These are phyloP conservation scores for Chaetomium globosum DNA, from an alignment of 2,329 filamentous ascomycete genomes.

Conservation along the genomic window DNA sequence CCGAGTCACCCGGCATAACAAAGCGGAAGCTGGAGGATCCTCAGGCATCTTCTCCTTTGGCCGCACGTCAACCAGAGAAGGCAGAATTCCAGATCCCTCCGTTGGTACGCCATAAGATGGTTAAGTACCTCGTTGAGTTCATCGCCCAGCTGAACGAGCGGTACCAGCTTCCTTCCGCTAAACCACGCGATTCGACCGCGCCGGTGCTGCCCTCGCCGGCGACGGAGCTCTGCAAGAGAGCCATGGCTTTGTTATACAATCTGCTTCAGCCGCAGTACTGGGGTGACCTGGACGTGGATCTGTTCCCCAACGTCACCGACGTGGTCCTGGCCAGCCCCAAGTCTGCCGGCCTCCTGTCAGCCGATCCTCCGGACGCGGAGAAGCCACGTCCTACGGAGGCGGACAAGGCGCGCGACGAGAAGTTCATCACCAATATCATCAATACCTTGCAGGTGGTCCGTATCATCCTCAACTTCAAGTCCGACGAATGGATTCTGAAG, in stretches of 20 bases:
- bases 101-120: constrained; percentile 72
- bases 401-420: constrained; percentile 62
- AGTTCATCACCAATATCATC: constrained; percentile 83
- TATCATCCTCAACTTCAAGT: constrained; percentile 82
- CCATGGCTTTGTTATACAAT: constrained; percentile 78
- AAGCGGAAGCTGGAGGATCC: constrained; percentile 75
- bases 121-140: constrained; percentile 95
- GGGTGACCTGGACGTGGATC: constrained; percentile 87
- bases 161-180: constrained; percentile 73
- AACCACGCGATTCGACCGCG: constrained; percentile 57
- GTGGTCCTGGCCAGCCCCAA: constrained; percentile 82
- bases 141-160: constrained; percentile 88
- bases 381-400: constrained; percentile 45
- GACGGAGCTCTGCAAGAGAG: constrained; percentile 82
- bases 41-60: constrained; percentile 56
- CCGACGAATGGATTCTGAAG: constrained; percentile 85
- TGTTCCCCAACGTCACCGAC: constrained; percentile 89
- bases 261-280: constrained; percentile 85
- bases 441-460: constrained; percentile 93
- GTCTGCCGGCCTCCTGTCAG: constrained; percentile 61
- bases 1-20: constrained; percentile 71
- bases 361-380: constrained; percentile 65
- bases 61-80: constrained; percentile 55
- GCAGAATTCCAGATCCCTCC: constrained; percentile 70
- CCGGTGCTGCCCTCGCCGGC: constrained; percentile 56